phyloP scores from a whole-genome alignment of 805 yeast genomes.

The Wickerhamiella azymoides region DNA sequence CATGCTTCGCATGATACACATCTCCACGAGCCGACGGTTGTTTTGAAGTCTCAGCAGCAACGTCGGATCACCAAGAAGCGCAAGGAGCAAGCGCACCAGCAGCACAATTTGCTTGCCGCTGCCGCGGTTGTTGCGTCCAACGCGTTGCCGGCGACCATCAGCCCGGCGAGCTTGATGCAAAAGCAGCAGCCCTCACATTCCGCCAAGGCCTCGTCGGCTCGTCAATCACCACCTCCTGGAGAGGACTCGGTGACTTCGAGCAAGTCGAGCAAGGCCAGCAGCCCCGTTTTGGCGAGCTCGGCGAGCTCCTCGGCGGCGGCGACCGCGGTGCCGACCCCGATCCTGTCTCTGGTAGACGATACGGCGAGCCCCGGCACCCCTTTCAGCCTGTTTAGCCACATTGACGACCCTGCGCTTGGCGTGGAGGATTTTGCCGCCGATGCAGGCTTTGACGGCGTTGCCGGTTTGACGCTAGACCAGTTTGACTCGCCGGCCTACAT shows the following conservation, averaged over 20 bases:
- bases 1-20: background rate
- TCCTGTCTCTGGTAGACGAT: background rate
- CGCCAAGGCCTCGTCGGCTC: too few relatives aligned
- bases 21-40: constrained; percentile 10
- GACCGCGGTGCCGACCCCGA: background rate
- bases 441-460: constrained; percentile 7
- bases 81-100: background rate
- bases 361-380: constrained; percentile 1
- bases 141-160: constrained; percentile 8
- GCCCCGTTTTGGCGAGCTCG: background rate
- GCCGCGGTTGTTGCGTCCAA: constrained; percentile 4
- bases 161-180: constrained; percentile 12
- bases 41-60: constrained; percentile 7
- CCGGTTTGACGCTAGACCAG: constrained; percentile 8
- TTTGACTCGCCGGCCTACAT: constrained; percentile 8
- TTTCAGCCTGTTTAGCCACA: constrained; percentile 1
- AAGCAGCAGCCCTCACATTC: too few relatives aligned
- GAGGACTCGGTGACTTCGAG: background rate
- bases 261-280: background rate
- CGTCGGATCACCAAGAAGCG: constrained; percentile 9
- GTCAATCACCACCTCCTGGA: constrained; percentile 2
- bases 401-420: background rate
- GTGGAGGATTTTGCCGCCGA: background rate
- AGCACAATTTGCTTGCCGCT: background rate
- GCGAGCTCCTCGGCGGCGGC: too few relatives aligned